A percentile compares a stretch with the other conserved stretches of the same genome.
These are phyloP conservation scores for Nigrospora oryzae DNA, from an alignment of 2,329 filamentous ascomycete species.

Conservation along the genomic window DNA sequence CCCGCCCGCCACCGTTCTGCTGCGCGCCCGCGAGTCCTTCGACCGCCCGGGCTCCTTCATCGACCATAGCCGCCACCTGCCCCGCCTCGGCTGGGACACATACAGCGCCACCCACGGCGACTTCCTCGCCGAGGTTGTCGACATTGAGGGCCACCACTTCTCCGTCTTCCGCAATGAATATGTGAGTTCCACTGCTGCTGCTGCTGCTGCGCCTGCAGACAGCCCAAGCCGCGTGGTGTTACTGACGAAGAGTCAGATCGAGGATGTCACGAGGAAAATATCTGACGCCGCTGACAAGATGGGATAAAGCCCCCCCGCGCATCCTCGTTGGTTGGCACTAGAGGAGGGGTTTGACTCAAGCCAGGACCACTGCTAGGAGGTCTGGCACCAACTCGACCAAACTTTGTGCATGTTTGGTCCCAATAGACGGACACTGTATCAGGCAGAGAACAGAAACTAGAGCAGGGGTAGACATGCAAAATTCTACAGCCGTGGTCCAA, in stretches of 20 bases:
- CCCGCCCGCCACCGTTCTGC: conserved; percentile 31
- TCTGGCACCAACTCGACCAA: too few species aligned
- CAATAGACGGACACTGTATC: background rate
- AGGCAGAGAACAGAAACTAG: background rate
- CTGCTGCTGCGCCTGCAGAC: background rate
- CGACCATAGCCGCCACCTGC: conserved; percentile 33
- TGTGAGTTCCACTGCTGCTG: conserved; percentile 10
- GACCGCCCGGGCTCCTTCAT: conserved; percentile 20
- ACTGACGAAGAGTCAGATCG: conserved; percentile 9
- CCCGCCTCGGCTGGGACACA: conserved; percentile 37
- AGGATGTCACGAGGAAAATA: conserved; percentile 15
- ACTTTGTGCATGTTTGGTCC: background rate
- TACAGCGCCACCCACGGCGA: conserved; percentile 26
- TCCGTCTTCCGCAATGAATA: conserved; percentile 17
- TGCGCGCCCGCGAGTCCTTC: conserved; percentile 34
- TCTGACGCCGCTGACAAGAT: conserved; percentile 16
- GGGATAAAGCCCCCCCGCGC: conserved; percentile 26
- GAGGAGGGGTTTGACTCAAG: too few species aligned
- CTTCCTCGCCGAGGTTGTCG: conserved; percentile 35
- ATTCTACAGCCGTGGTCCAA: background rate
- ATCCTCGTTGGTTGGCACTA: background rate
- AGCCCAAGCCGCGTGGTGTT: background rate
- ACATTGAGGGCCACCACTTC: conserved; percentile 44
- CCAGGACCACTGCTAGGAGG: too few species aligned
- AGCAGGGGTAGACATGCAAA: background rate